These are phyloP conservation scores for Talaromyces piceae DNA, from an alignment of 2,329 filamentous ascomycete species.

Conservation along the genomic window DNA sequence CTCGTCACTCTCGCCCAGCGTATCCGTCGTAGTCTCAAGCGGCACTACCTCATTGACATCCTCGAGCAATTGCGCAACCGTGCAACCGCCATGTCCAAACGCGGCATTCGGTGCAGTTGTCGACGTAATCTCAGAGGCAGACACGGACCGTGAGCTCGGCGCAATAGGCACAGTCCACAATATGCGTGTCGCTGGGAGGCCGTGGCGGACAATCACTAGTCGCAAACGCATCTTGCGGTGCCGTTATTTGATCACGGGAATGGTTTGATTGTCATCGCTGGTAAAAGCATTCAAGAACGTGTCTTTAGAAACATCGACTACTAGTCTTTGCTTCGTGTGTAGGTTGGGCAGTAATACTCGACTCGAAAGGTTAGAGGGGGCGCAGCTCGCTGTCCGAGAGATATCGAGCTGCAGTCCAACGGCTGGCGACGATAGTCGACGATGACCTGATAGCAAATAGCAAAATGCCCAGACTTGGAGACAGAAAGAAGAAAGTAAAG, in stretches of 20 bases:
- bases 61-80: constrained; percentile 67
- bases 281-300: background rate
- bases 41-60: constrained; percentile 74
- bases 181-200: constrained; percentile 63
- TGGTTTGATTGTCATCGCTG: background rate
- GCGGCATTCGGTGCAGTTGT: constrained; percentile 28
- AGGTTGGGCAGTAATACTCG: background rate
- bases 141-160: constrained; percentile 19
- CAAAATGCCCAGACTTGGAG: background rate
- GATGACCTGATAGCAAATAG: background rate
- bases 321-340: too few species aligned
- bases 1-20: constrained; percentile 18
- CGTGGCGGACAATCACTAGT: constrained; percentile 64
- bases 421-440: background rate
- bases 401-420: background rate
- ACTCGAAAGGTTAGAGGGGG: too few species aligned
- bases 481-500: background rate
- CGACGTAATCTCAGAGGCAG: constrained; percentile 28
- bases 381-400: background rate
- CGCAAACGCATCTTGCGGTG: constrained; percentile 58
- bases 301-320: too few species aligned
- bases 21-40: constrained; percentile 56
- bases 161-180: constrained; percentile 56
- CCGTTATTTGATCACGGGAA: background rate
- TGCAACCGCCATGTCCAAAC: constrained; percentile 49